Evolutionary conservation across 495 filamentous ascomycete genomes (phyloP).

Genomic region (Beverwykella pulmonaria): DNA sequence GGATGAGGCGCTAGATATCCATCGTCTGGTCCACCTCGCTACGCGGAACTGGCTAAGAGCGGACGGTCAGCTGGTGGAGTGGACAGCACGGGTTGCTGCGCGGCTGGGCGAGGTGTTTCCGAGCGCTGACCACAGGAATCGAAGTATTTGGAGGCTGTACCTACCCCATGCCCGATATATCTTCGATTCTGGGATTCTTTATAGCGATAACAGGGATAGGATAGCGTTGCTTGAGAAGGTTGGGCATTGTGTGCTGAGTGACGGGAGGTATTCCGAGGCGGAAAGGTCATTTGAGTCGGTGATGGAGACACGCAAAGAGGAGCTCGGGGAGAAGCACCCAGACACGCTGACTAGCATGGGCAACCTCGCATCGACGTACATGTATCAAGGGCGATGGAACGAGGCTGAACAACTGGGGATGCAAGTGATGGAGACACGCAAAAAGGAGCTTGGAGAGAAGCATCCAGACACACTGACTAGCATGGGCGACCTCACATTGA

Average conservation of each 20-base stretch:
- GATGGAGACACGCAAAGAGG: slow-evolving; percentile 1
- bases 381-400: slow-evolving; percentile 11
- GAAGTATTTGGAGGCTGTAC: slow-evolving; percentile 9
- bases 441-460: slow-evolving; percentile 12
- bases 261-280: slow-evolving; percentile 12
- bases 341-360: slow-evolving; percentile 18
- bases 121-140: slow-evolving; percentile 3
- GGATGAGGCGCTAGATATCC: slow-evolving; percentile 43
- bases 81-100: neutral
- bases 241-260: neutral
- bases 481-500: slow-evolving; percentile 13
- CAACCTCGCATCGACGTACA: slow-evolving; percentile 14
- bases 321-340: slow-evolving; percentile 18
- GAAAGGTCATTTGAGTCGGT: slow-evolving; percentile 12
- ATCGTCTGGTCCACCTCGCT: slow-evolving; percentile 54
- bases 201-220: neutral
- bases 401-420: no score
- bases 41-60: slow-evolving; percentile 47
- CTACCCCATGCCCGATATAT: slow-evolving; percentile 10
- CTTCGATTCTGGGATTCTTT: neutral
- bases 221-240: neutral
- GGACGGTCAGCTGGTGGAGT: neutral
- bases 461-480: slow-evolving; percentile 23
- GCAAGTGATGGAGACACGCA: no score
- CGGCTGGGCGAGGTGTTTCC: slow-evolving; percentile 19